Conservation (phyloP, 169 alveolate genomes). For the Plasmodium gonderi region DNA sequence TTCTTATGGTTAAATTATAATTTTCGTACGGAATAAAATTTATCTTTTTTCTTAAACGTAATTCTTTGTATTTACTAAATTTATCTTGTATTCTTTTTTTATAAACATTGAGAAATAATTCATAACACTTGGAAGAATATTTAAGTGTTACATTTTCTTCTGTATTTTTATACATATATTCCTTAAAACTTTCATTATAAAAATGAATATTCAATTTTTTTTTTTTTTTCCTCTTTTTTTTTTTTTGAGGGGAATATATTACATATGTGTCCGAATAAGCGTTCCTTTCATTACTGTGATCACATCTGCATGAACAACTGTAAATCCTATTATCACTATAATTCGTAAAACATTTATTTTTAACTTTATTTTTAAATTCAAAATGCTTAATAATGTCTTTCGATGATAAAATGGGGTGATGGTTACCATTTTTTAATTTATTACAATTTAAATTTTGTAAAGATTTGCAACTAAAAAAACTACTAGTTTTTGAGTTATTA, state of each 20-base stretch:
- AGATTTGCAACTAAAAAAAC: slow-evolving; percentile 32
- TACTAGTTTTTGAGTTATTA: slow-evolving; percentile 30
- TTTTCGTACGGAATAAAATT: slow-evolving; percentile 6
- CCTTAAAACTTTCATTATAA: slow-evolving; percentile 19
- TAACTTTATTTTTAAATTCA: not conserved
- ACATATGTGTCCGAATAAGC: slow-evolving; percentile 61
- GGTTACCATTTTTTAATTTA: not conserved
- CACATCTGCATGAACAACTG: not conserved
- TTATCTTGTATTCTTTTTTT: slow-evolving; percentile 23
- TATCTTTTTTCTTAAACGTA: not conserved
- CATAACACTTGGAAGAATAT: slow-evolving; percentile 5
- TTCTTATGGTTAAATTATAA: slow-evolving; percentile 44
- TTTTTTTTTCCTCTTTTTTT: slow-evolving; percentile 13
- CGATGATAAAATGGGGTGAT: not conserved
- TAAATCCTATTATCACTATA: slow-evolving; percentile 36
- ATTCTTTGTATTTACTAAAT: not conserved
- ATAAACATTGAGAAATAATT: slow-evolving; percentile 23
- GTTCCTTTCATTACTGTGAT: slow-evolving; percentile 16
- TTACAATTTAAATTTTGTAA: slow-evolving; percentile 34
- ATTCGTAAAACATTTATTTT: slow-evolving; percentile 12
- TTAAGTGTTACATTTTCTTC: slow-evolving; percentile 1
- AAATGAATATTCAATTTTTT: slow-evolving; percentile 17
- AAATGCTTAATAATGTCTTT: not conserved
- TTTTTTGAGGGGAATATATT: slow-evolving; percentile 10
- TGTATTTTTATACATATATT: slow-evolving; percentile 8